Evolutionary conservation across 345 rosid genomes (phyloP), one percentile per base, ranked within the genome.

Genomic region (Litchi chinensis): DNA sequence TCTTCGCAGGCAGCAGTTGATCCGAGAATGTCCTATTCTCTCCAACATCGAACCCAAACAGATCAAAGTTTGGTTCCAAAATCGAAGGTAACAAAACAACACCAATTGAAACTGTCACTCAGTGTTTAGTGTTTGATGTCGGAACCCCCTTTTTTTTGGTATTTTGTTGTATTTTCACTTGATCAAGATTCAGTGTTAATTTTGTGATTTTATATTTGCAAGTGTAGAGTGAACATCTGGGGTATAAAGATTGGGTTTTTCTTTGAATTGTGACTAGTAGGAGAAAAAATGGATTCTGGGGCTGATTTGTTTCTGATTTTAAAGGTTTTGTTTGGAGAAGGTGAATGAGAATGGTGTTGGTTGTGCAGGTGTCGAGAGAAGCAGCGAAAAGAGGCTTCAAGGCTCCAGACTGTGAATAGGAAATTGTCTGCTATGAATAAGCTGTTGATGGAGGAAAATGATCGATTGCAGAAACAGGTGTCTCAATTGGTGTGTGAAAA

Each of bases 1-100:
- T 60, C 80, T 97, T 83, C 89, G 99, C 7, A 89, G 99, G 81
- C 99, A 94, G 79, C 99, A 97, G 87, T 85, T 97, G 82, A 93
- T 97, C 77, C 90, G 98, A 26, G 99, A 97, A 81, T 97, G 98
- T 82, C 98, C 98, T 82, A 92, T 94, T 85, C 89, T 97, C 80
- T 79, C 95, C 79, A 90, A 97, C 88, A 92, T 97, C 68, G 99
- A 97, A 81, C 96, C 99, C 59, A 97, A 94, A 87, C 99, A 97
- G 91, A 97, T 97, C 95, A 97, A 97, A 90, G 98, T 97, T 80
- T 97, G 99, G 99, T 97, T 97, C 77, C 99, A 97, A 67, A 97
- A 97, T 77, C 97, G 98, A 87, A 94, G 99, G 99, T 93, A 77
- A 32, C 22, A 57, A 32, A 37, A 67, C 3, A 39, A 54, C 4